Evolutionary conservation across 2,329 filamentous ascomycete species (phyloP).

Genomic region (Passalora sequoiae): DNA sequence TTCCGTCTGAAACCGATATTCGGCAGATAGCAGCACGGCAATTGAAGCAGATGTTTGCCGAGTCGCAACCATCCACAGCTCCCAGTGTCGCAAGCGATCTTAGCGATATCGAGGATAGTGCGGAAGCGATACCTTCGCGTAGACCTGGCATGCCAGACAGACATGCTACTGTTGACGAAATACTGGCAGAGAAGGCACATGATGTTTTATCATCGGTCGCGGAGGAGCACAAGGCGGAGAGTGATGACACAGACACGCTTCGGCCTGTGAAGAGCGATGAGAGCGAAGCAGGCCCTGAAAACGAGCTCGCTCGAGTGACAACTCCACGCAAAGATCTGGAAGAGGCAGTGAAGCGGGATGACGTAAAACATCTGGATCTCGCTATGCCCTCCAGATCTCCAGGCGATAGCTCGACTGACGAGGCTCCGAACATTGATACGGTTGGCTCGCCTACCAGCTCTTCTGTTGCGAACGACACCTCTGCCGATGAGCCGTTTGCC

Average conservation of each 20-base stretch:
- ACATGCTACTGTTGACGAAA: constrained; percentile 43
- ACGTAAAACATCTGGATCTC: constrained; percentile 58
- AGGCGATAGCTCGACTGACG: constrained; percentile 8
- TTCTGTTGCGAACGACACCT: background rate
- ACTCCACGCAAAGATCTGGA: constrained; percentile 31
- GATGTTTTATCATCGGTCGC: constrained; percentile 61
- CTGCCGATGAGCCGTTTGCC: constrained; percentile 27
- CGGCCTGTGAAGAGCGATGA: constrained; percentile 16
- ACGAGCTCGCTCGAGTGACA: constrained; percentile 17
- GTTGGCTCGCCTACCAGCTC: constrained; percentile 4
- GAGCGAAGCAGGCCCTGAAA: constrained; percentile 9
- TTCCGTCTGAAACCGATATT: constrained; percentile 94
- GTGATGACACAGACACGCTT: constrained; percentile 20
- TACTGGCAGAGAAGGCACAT: constrained; percentile 54
- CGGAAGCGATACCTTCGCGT: constrained; percentile 39
- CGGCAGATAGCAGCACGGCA: constrained; percentile 85
- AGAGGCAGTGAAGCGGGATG: constrained; percentile 43
- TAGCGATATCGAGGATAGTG: constrained; percentile 58
- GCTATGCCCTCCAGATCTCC: constrained; percentile 42
- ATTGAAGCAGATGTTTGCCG: constrained; percentile 88
- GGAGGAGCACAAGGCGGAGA: constrained; percentile 50
- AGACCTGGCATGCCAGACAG: constrained; percentile 29
- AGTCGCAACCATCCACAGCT: constrained; percentile 60
- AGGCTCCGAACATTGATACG: background rate
- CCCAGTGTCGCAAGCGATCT: constrained; percentile 24